Evolutionary conservation across 1,284 basidiomycete genomes (phyloP).

Genomic region (Peniophora sp.): DNA sequence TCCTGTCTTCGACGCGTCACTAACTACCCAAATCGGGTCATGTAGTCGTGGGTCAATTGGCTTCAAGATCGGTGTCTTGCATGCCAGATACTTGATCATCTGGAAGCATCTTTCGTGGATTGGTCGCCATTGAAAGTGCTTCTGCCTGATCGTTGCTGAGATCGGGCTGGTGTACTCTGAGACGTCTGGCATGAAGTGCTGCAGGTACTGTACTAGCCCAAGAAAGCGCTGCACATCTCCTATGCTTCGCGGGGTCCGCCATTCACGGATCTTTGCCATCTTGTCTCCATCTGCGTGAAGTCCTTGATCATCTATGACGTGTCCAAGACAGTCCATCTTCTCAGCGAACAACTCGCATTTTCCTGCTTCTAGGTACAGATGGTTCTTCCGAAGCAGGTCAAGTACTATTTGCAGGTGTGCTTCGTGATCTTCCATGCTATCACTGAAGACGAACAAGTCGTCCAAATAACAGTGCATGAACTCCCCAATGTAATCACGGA

Average conservation of each 20-base stretch:
- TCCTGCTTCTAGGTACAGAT: constrained; percentile 15
- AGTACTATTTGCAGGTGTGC: constrained; percentile 19
- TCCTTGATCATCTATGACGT: constrained; percentile 17
- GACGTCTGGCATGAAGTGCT: neutral
- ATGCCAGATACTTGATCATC: neutral
- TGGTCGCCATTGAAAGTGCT: neutral
- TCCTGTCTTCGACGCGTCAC: constrained; percentile 15
- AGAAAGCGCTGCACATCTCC: constrained; percentile 25
- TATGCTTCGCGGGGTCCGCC: constrained; percentile 19
- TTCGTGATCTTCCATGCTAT: constrained; percentile 19
- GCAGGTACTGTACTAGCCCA: constrained; percentile 25
- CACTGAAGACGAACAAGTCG: constrained; percentile 24
- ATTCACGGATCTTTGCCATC: constrained; percentile 21
- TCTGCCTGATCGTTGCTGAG: neutral
- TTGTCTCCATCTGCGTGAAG: constrained; percentile 24
- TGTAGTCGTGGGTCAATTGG: neutral
- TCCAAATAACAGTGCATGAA: constrained; percentile 26
- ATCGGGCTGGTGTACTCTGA: neutral
- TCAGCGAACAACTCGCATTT: constrained; percentile 17
- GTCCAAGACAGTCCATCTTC: constrained; percentile 19
- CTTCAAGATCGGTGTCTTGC: neutral
- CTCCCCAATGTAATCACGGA: constrained; percentile 18
- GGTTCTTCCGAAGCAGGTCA: constrained; percentile 7
- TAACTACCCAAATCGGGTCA: constrained; percentile 9
- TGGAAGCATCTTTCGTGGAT: neutral